Evolutionary conservation across 805 yeast genomes (phyloP).

Genomic region (Suhomyces emberorum): DNA sequence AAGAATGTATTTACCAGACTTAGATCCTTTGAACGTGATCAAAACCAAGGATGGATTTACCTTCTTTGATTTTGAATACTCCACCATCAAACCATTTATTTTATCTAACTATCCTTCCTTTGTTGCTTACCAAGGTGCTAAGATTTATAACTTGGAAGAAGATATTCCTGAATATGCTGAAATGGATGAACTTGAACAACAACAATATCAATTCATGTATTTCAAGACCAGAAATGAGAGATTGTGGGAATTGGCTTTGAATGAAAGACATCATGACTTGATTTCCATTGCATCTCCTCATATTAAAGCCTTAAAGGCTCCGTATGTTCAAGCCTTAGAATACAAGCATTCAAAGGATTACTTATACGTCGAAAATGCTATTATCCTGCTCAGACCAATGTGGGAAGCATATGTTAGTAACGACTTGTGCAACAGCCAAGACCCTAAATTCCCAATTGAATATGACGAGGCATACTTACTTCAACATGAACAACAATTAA

Average conservation of each 20-base stretch:
- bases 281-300: slow-evolving; percentile 85
- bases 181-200: slow-evolving; percentile 68
- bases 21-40: slow-evolving; percentile 87
- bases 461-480: slow-evolving; percentile 59
- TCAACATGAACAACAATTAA: slow-evolving; percentile 54
- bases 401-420: slow-evolving; percentile 67
- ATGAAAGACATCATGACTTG: slow-evolving; percentile 59
- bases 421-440: slow-evolving; percentile 47
- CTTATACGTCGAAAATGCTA: slow-evolving; percentile 61
- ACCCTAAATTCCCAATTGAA: slow-evolving; percentile 52
- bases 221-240: slow-evolving; percentile 89
- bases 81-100: slow-evolving; percentile 77
- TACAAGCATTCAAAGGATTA: slow-evolving; percentile 56
- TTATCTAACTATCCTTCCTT: slow-evolving; percentile 78
- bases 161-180: slow-evolving; percentile 70
- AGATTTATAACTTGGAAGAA: slow-evolving; percentile 69
- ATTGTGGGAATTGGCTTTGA: slow-evolving; percentile 77
- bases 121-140: slow-evolving; percentile 84
- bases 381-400: slow-evolving; percentile 61
- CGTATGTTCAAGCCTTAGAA: slow-evolving; percentile 60
- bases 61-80: slow-evolving; percentile 80
- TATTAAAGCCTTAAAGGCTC: slow-evolving; percentile 64
- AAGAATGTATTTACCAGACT: slow-evolving; percentile 73
- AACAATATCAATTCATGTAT: slow-evolving; percentile 81
- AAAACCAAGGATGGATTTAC: slow-evolving; percentile 23